These are phyloP conservation scores for Schrenkiella parvula DNA, from an alignment of 345 rosid species.

Conservation along the genomic window DNA sequence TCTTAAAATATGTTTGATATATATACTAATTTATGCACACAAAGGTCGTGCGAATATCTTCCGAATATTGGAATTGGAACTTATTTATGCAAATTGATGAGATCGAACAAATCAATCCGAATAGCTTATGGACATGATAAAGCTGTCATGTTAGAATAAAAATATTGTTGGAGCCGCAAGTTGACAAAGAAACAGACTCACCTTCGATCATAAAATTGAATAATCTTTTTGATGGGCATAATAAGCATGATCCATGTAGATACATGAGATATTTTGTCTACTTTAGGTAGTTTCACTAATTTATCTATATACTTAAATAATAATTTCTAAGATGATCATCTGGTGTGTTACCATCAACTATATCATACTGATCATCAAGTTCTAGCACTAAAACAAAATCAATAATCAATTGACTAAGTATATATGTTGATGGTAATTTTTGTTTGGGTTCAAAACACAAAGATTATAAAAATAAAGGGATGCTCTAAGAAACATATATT, in stretches of 20 bases:
- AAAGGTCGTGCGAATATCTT: conserved; percentile 28
- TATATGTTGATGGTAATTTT: no score
- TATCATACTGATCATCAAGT: neutral
- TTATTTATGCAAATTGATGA: neutral
- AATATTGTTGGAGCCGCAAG: neutral
- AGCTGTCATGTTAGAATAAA: conserved; percentile 10
- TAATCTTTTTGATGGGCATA: neutral
- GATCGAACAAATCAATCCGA: neutral
- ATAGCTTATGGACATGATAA: conserved; percentile 1
- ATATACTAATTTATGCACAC: conserved; percentile 1
- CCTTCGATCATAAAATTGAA: neutral
- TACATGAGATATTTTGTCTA: neutral
- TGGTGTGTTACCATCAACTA: neutral
- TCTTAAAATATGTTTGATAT: neutral
- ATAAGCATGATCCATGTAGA: neutral
- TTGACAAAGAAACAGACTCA: conserved; percentile 25
- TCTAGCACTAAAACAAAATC: neutral
- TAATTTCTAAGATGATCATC: neutral
- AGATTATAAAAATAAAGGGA: no score
- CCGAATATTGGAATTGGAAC: neutral
- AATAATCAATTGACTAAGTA: neutral
- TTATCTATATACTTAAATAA: neutral
- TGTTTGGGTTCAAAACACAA: no score
- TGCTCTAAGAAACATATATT: no score
- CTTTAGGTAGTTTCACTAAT: neutral